Evolutionary conservation across 768 basidiomycete species (phyloP).

Genomic region (Rossbeevera mucosa): DNA sequence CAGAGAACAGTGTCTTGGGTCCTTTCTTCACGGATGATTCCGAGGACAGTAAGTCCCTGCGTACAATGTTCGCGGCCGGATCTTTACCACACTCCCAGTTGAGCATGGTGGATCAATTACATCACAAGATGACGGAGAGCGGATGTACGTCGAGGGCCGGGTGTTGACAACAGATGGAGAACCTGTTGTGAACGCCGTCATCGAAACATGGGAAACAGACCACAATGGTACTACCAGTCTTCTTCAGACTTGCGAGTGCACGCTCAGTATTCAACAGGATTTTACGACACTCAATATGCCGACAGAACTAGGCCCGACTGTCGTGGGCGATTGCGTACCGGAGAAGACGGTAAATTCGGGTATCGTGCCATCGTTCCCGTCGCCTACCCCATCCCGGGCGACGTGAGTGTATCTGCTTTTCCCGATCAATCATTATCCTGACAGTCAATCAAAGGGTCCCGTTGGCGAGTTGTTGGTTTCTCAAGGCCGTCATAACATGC

Average conservation of each 20-base stretch:
- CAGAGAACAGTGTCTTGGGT: constrained; percentile 74
- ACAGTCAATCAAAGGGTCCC: constrained; percentile 46
- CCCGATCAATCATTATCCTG: constrained; percentile 8
- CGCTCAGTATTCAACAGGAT: constrained; percentile 9
- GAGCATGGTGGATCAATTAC: constrained; percentile 63
- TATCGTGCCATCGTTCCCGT: constrained; percentile 69
- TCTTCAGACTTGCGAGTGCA: constrained; percentile 4
- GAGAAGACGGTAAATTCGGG: constrained; percentile 58
- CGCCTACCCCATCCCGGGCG: constrained; percentile 72
- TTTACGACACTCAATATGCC: constrained; percentile 51
- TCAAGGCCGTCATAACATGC: constrained; percentile 66
- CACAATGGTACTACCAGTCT: constrained; percentile 39
- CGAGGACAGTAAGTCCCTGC: constrained; percentile 49
- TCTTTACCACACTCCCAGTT: constrained; percentile 37
- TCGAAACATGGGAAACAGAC: constrained; percentile 87
- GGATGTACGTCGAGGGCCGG: constrained; percentile 75
- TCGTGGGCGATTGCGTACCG: constrained; percentile 58
- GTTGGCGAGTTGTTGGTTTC: constrained; percentile 56
- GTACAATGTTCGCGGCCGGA: neutral
- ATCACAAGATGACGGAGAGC: constrained; percentile 82
- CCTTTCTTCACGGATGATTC: constrained; percentile 82
- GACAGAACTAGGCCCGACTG: constrained; percentile 61
- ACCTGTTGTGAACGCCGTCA: constrained; percentile 59
- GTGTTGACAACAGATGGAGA: constrained; percentile 55
- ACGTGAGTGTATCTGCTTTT: constrained; percentile 37